Conservation (phyloP, 2,329 filamentous ascomycete species). For the Xylariaceae sp. region DNA sequence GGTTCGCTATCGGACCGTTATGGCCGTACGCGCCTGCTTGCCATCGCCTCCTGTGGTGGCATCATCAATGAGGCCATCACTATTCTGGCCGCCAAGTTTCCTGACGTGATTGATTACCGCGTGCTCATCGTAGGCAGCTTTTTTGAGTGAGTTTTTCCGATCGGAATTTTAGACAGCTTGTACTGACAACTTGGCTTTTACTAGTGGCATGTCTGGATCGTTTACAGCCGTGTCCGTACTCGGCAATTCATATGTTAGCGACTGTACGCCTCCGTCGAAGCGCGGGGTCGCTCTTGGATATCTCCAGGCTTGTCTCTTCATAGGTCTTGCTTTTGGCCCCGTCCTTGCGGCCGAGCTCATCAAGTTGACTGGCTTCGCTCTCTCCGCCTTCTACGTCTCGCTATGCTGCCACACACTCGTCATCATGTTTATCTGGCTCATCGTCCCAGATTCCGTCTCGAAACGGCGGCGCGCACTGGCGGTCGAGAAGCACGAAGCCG, state of each 20-base stretch:
- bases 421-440: slow-evolving; percentile 62
- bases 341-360: slow-evolving; percentile 76
- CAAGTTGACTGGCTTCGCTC: slow-evolving; percentile 64
- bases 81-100: slow-evolving; percentile 70
- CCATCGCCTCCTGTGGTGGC: slow-evolving; percentile 67
- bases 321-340: slow-evolving; percentile 83
- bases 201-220: slow-evolving; percentile 68
- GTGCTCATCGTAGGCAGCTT: slow-evolving; percentile 72
- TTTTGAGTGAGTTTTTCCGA: slow-evolving; percentile 49
- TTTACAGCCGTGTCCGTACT: slow-evolving; percentile 77
- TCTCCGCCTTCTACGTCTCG: slow-evolving; percentile 81
- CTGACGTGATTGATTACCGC: slow-evolving; percentile 66
- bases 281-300: slow-evolving; percentile 83
- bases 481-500: slow-evolving; percentile 57
- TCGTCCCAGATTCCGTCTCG: slow-evolving; percentile 81
- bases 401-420: slow-evolving; percentile 69
- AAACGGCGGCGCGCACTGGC: slow-evolving; percentile 65
- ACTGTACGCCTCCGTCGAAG: slow-evolving; percentile 76
- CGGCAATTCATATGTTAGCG: slow-evolving; percentile 79
- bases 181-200: slow-evolving; percentile 1
- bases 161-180: too few species aligned
- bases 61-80: slow-evolving; percentile 70
- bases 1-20: slow-evolving; percentile 83
- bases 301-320: slow-evolving; percentile 83
- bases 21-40: slow-evolving; percentile 70